Conservation (phyloP, 2,329 filamentous ascomycete genomes). For the Fusarium luffae region DNA sequence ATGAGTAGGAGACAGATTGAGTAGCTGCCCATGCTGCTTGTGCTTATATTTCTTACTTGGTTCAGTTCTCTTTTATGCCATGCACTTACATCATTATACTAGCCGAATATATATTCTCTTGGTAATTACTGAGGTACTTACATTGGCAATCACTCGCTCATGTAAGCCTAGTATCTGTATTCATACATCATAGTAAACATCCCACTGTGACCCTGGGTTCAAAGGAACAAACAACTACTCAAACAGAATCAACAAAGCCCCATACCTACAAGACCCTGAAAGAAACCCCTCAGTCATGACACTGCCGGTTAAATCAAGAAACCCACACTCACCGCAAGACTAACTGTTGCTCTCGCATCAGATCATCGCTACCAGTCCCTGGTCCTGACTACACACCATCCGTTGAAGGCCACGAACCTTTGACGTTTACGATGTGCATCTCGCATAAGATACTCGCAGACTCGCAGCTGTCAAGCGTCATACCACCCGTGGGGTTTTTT, state of each 20-base stretch:
- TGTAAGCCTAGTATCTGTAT: constrained; percentile 6
- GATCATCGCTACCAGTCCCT: constrained; percentile 16
- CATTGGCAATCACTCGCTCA: background rate
- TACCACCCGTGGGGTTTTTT: constrained; percentile 7
- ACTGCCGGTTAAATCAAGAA: background rate
- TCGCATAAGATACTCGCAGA: background rate
- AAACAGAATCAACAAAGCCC: background rate
- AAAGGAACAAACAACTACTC: background rate
- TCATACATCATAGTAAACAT: constrained; percentile 12
- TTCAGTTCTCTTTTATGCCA: background rate
- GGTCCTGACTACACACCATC: background rate
- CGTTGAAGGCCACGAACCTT: constrained; percentile 3
- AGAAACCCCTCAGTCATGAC: background rate
- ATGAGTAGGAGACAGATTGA: background rate
- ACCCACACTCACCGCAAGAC: constrained; percentile 34
- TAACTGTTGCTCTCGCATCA: constrained; percentile 14
- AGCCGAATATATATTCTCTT: background rate
- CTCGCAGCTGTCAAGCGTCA: background rate
- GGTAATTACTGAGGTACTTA: background rate
- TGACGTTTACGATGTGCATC: constrained; percentile 1
- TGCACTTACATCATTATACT: too few species aligned
- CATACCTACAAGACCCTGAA: background rate
- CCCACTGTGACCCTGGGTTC: background rate
- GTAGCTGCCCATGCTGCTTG: background rate
- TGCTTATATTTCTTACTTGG: background rate